These are phyloP conservation scores for Pleurotus citrinopileatus DNA, from an alignment of 768 basidiomycete genomes.

Conservation along the genomic window DNA sequence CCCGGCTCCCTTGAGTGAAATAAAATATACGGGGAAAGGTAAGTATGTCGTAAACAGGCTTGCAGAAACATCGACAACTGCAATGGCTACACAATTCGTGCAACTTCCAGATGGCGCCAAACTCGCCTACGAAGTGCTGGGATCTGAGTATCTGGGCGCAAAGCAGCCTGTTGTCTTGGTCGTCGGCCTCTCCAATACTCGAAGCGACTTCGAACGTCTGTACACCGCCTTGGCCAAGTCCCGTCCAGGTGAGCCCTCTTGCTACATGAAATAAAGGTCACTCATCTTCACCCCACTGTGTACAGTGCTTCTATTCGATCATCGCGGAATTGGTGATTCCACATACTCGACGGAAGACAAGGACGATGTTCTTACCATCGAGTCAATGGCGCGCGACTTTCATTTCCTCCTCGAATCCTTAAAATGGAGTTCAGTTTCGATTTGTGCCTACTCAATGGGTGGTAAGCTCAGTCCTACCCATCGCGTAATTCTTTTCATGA, in stretches of 20 bases:
- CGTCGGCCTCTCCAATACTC: constrained; percentile 36
- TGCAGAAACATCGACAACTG: no score
- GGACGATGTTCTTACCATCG: constrained; percentile 40
- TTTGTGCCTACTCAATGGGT: constrained; percentile 54
- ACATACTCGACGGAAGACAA: constrained; percentile 19
- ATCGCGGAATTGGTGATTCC: constrained; percentile 48
- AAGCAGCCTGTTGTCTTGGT: constrained; percentile 38
- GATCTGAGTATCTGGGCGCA: constrained; percentile 29
- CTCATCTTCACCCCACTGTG: neutral
- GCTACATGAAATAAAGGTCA: neutral
- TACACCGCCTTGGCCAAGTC: constrained; percentile 28
- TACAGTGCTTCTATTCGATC: constrained; percentile 44
- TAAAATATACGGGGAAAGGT: no score
- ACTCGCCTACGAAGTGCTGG: constrained; percentile 40
- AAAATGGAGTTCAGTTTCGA: constrained; percentile 37
- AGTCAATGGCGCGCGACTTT: constrained; percentile 43
- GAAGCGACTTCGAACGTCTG: constrained; percentile 39
- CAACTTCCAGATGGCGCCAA: constrained; percentile 40
- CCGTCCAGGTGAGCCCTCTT: constrained; percentile 32
- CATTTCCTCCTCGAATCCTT: constrained; percentile 33
- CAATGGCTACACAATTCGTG: no score
- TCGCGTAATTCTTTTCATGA: neutral
- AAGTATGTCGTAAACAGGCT: no score
- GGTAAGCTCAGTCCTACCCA: constrained; percentile 23
- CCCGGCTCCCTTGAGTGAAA: no score